Base-by-base conservation (phyloP, 306 rosid genomes). In the Rubus parviflorus region DNA sequence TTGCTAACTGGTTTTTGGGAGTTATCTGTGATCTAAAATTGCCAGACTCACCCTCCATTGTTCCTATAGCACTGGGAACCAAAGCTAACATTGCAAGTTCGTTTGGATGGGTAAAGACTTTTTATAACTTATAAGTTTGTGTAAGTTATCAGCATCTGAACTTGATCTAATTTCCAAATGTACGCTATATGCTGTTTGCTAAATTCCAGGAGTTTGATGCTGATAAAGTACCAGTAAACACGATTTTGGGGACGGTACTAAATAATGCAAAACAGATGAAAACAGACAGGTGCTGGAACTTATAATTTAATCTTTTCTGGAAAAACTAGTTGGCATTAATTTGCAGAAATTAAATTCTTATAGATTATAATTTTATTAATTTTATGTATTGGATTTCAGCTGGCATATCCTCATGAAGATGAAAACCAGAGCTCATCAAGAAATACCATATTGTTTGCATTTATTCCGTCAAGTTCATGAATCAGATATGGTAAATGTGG, bases 11-110 rank as follows among this genome's bases (percentile, higher is more conserved):
- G 79, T 42, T 76, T 38, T 43, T 64, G 3, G 72, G 53, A 65
- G 52, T 76, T 11, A 54, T 76, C 13, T 16, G 73, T 52, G 79
- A 76, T 65, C 13, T 51, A 4, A 48, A 64, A 75, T 37, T 75
- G 30, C 25, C 64, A 38, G 48, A 4, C 13, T 47, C 73, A 22
- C 65, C 73, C 43, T 45, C 53, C 35, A 51, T 64, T 65, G 79
- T 54, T 13, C 56, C 43, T 1, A 8, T 76, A 49, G 47, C 79
- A 5, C 25, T 8, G 2, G 65, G 46, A 22, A 11, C 47, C 0
- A 46, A 65, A 75, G 52, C 52, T 63, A 52, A 62, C 61, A 30
- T 65, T 14, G 47, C 43, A 64, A 10, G 3, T 47, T 64, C 30
- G 6, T 64, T 64, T 22, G 73, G 79, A 37, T 76, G 79, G 65